A percentile compares a stretch with the other conserved stretches of the same genome.
Evolutionary conservation across 1,284 basidiomycete genomes (phyloP).

Genomic region (Neonothopanus nambi): DNA sequence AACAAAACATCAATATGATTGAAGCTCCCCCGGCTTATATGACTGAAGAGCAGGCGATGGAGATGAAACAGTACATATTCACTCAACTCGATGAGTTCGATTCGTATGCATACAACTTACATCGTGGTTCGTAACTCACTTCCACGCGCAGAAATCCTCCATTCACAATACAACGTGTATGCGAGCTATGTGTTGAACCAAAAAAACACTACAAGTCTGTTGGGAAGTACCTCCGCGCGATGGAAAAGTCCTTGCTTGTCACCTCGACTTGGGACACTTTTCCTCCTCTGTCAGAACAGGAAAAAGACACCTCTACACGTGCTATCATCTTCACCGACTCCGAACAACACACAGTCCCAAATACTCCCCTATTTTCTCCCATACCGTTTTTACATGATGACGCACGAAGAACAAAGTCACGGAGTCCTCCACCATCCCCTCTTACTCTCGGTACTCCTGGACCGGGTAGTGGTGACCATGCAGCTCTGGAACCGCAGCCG

Average conservation of each 20-base stretch:
- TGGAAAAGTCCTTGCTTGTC: conserved; percentile 85
- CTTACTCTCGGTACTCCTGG: conserved; percentile 47
- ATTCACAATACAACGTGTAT: conserved; percentile 91
- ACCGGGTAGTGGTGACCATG: conserved; percentile 29
- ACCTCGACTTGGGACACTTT: conserved; percentile 79
- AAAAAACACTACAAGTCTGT: conserved; percentile 72
- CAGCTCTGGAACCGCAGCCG: conserved; percentile 44
- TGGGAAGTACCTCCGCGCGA: conserved; percentile 89
- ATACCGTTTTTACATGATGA: conserved; percentile 82
- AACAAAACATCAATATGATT: conserved; percentile 48
- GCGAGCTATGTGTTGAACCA: conserved; percentile 80
- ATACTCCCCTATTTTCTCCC: conserved; percentile 81
- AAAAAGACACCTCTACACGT: conserved; percentile 40
- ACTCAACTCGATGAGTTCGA: conserved; percentile 77
- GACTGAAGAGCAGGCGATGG: conserved; percentile 62
- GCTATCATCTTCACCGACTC: conserved; percentile 43
- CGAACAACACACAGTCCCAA: conserved; percentile 52
- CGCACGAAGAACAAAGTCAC: conserved; percentile 71
- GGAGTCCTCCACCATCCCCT: conserved; percentile 75
- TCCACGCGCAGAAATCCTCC: conserved; percentile 59
- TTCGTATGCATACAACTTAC: conserved; percentile 46
- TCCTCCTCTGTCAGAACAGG: conserved; percentile 49
- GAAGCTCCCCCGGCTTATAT: conserved; percentile 63
- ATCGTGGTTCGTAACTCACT: conserved; percentile 12
- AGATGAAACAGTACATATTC: conserved; percentile 61